These are phyloP conservation scores for Pleurostoma richardsiae DNA, from an alignment of 2,329 filamentous ascomycete genomes.

Conservation along the genomic window DNA sequence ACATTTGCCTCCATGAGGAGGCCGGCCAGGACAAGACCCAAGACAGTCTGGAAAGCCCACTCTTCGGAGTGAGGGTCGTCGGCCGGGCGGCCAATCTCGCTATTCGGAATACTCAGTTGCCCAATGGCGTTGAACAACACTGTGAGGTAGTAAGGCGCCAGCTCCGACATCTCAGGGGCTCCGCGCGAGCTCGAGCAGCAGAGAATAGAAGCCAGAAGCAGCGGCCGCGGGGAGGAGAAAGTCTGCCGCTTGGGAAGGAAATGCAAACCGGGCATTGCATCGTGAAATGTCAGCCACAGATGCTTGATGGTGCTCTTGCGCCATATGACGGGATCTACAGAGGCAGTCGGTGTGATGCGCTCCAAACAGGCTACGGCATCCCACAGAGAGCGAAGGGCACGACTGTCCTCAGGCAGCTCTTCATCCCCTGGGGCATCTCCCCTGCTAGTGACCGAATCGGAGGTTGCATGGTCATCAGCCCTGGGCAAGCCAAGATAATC, in stretches of 20 bases:
- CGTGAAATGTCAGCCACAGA: constrained; percentile 34
- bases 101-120: constrained; percentile 29
- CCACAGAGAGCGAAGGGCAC: constrained; percentile 18
- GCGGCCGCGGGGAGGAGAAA: constrained; percentile 33
- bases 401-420: constrained; percentile 6
- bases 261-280: constrained; percentile 36
- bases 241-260: constrained; percentile 36
- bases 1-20: constrained; percentile 35
- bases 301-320: constrained; percentile 22
- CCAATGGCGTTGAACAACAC: constrained; percentile 32
- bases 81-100: constrained; percentile 17
- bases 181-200: constrained; percentile 29
- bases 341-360: constrained; percentile 14
- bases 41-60: constrained; percentile 34
- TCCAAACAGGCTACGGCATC: constrained; percentile 21
- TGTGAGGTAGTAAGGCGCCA: constrained; percentile 31
- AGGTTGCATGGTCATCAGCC: constrained; percentile 7
- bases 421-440: not conserved
- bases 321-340: constrained; percentile 21
- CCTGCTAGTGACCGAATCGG: not conserved
- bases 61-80: constrained; percentile 22
- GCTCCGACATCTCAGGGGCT: constrained; percentile 21
- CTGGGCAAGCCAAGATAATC: constrained; percentile 16
- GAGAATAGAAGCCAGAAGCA: constrained; percentile 36
- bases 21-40: constrained; percentile 33